phyloP scores from a whole-genome alignment of 2,329 filamentous ascomycete species.

The Bipolaris oryzae region DNA sequence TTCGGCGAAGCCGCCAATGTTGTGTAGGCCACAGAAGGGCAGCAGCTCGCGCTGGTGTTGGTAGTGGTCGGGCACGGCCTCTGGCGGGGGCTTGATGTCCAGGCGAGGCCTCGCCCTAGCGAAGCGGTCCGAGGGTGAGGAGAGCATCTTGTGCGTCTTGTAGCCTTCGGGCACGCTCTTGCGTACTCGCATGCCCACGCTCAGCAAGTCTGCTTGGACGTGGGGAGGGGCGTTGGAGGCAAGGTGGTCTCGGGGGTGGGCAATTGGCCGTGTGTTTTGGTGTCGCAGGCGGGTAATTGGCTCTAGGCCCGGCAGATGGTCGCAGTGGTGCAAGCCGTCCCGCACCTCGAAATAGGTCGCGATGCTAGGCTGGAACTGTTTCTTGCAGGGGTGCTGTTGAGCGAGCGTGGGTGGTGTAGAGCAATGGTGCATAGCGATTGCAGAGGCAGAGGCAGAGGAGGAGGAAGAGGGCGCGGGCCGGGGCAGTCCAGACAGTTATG shows the following conservation, averaged over 20 bases:
- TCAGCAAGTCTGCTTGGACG: conserved; percentile 82
- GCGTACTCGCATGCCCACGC: conserved; percentile 90
- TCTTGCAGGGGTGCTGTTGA: conserved; percentile 47
- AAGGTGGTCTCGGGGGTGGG: conserved; percentile 21
- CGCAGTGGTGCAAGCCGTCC: conserved; percentile 26
- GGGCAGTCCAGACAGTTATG: conserved; percentile 7
- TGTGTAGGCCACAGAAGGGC: conserved; percentile 82
- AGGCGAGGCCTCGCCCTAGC: conserved; percentile 28
- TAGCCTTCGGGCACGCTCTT: conserved; percentile 95
- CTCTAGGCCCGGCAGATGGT: conserved; percentile 35
- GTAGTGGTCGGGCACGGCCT: conserved; percentile 27
- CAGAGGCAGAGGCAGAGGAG: background rate
- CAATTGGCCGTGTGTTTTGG: conserved; percentile 21
- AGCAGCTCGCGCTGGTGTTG: conserved; percentile 65
- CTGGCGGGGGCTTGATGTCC: conserved; percentile 33
- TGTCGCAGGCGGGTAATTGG: conserved; percentile 33
- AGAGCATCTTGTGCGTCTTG: conserved; percentile 68
- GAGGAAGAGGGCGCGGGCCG: background rate
- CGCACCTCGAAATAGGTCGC: conserved; percentile 51
- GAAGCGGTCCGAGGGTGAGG: conserved; percentile 35
- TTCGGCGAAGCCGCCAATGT: conserved; percentile 69
- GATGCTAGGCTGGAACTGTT: conserved; percentile 54
- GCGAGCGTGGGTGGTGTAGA: conserved; percentile 18
- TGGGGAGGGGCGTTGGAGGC: conserved; percentile 64
- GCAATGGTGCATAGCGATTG: conserved; percentile 20